Percentiles rank a stretch among this genome's conserved stretches.
These are phyloP conservation scores for slime mould (Dictyostelium discoideum) DNA, from an alignment of 78 protist species.

Conservation along the genomic window dicty_2.7 NC_007090.3:4854501-4855000, in stretches of 20 bases:
- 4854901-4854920: too few species aligned
- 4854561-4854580: not conserved
- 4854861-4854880: too few species aligned
- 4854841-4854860: not conserved
- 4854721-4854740: not conserved
- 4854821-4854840: constrained; percentile 47
- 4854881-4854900: too few species aligned
- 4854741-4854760: constrained; percentile 39
- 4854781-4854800: constrained; percentile 61
- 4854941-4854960: not conserved
- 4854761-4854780: not conserved
- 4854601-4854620: not conserved
- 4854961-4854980: not conserved
- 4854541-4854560: not conserved
- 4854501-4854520: not conserved
- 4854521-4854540: not conserved
- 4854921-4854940: not conserved
- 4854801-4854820: constrained; percentile 62
- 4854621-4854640: too few species aligned
- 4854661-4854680: not conserved
- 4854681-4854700: constrained; percentile 2
- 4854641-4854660: not conserved
- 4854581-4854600: not conserved
- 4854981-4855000: not conserved
- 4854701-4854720: constrained; percentile 50